Percentiles rank a stretch among this genome's conserved stretches.
Conservation (phyloP, 805 yeast species). For the Ogataea zsoltii region DNA sequence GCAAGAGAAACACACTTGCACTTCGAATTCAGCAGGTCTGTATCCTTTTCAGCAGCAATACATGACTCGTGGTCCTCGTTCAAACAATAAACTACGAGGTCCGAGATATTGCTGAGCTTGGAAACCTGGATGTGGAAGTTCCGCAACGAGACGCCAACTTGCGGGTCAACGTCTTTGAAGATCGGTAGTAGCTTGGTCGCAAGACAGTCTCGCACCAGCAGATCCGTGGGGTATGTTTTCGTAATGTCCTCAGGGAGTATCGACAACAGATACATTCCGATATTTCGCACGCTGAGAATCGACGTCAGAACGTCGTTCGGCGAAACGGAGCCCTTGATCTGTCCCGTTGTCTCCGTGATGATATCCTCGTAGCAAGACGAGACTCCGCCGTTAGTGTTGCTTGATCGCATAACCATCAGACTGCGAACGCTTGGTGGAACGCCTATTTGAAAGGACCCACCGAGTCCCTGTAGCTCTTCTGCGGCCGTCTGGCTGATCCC, state of each 20-base stretch:
- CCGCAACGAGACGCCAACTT: conserved; percentile 71
- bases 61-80: conserved; percentile 39
- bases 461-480: conserved; percentile 1
- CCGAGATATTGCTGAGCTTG: conserved; percentile 74
- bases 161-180: conserved; percentile 65
- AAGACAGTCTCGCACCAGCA: conserved; percentile 43
- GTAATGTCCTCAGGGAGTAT: conserved; percentile 24
- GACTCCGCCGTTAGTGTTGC: conserved; percentile 30
- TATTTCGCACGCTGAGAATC: conserved; percentile 33
- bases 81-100: conserved; percentile 74
- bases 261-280: conserved; percentile 31
- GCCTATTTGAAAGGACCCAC: conserved; percentile 11
- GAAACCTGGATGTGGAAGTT: conserved; percentile 85
- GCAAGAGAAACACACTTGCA: conserved; percentile 42
- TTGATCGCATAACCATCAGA: conserved; percentile 34
- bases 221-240: conserved; percentile 28
- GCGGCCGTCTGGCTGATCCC: conserved; percentile 5
- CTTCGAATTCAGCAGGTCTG: conserved; percentile 15
- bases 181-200: conserved; percentile 47
- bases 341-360: conserved; percentile 42
- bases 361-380: conserved; percentile 31
- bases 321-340: conserved; percentile 55
- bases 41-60: conserved; percentile 11
- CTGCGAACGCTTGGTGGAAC: conserved; percentile 28
- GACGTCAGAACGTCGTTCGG: conserved; percentile 55